These are phyloP conservation scores for Domatiomyces globalis DNA, from an alignment of 2,329 filamentous ascomycete species.

Conservation along the genomic window DNA sequence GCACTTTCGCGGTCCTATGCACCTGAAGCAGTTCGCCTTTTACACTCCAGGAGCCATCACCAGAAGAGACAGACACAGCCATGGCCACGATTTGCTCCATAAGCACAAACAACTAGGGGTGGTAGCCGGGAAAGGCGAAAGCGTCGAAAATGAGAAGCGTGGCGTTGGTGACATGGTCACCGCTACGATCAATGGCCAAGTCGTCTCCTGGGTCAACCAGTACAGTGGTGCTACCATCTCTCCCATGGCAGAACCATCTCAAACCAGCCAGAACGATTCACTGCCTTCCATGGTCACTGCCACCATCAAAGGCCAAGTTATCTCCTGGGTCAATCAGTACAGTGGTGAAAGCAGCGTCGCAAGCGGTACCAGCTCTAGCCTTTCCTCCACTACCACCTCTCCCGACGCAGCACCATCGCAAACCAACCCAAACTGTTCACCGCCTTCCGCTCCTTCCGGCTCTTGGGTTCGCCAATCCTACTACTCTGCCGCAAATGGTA, in stretches of 20 bases:
- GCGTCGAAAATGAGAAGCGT: slow-evolving; percentile 32
- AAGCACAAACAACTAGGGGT: slow-evolving; percentile 26
- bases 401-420: slow-evolving; percentile 1
- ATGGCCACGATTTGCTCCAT: slow-evolving; percentile 41
- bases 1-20: slow-evolving; percentile 57
- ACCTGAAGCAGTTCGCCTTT: slow-evolving; percentile 53
- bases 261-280: not conserved
- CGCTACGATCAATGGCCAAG: slow-evolving; percentile 45
- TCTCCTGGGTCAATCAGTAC: slow-evolving; percentile 45
- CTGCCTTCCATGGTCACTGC: slow-evolving; percentile 1
- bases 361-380: not conserved
- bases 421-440: not conserved
- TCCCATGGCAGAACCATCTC: slow-evolving; percentile 1
- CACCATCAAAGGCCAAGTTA: slow-evolving; percentile 10
- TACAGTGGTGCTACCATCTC: slow-evolving; percentile 23
- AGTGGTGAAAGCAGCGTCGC: slow-evolving; percentile 18
- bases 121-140: slow-evolving; percentile 10
- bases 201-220: slow-evolving; percentile 46
- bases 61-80: slow-evolving; percentile 20
- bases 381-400: slow-evolving; percentile 1
- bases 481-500: slow-evolving; percentile 31
- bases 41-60: slow-evolving; percentile 42
- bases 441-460: not conserved
- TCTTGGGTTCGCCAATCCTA: slow-evolving; percentile 34
- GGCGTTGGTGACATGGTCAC: slow-evolving; percentile 37